Conservation (phyloP, 2,329 filamentous ascomycete species). For the Fusarium chaquense region DNA sequence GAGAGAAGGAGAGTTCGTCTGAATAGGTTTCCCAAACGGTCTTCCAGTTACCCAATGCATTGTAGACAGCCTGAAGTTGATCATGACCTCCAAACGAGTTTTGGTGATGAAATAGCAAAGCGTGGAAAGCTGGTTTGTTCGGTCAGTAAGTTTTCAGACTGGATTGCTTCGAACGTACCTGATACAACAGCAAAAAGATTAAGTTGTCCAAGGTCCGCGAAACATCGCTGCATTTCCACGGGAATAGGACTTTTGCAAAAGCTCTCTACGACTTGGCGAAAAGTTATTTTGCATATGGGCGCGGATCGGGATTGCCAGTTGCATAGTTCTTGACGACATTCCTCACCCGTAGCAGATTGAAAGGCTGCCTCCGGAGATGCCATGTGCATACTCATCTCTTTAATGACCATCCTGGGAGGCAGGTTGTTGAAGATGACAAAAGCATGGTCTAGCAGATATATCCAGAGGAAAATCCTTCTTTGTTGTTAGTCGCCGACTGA, state of each 20-base stretch:
- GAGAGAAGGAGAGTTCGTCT: neutral
- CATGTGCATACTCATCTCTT: slow-evolving; percentile 11
- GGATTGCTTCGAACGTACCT: fast-evolving
- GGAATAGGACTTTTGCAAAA: neutral
- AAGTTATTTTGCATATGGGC: fast-evolving
- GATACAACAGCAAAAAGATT: neutral
- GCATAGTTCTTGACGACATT: neutral
- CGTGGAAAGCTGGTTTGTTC: neutral
- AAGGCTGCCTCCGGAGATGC: neutral
- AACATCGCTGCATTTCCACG: neutral
- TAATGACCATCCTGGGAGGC: neutral
- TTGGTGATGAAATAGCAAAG: neutral
- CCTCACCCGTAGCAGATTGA: neutral
- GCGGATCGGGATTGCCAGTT: neutral
- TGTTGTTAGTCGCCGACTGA: neutral
- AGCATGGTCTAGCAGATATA: neutral
- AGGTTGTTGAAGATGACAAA: slow-evolving; percentile 8
- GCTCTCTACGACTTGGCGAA: neutral
- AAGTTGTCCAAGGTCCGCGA: neutral
- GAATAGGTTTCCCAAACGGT: slow-evolving; percentile 4
- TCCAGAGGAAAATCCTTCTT: neutral
- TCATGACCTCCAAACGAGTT: neutral
- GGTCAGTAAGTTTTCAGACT: fast-evolving
- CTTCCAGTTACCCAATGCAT: slow-evolving; percentile 5
- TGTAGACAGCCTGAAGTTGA: slow-evolving; percentile 1